Conservation (phyloP, 306 rosid species). For the Casuarina glauca region DNA sequence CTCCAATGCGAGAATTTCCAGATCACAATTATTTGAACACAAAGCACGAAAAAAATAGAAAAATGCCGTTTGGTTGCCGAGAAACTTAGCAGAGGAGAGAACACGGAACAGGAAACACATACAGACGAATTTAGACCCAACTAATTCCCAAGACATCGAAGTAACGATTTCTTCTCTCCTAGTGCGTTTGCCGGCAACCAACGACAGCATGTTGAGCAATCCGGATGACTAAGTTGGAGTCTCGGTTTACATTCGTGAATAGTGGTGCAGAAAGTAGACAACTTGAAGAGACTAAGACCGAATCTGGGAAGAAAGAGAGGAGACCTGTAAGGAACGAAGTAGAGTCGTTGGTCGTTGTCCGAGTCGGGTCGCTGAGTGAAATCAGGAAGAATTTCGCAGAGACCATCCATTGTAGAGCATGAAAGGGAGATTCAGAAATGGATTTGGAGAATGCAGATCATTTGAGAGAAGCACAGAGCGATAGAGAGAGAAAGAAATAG, state of each 20-base stretch:
- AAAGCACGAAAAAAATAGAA: conserved; percentile 9
- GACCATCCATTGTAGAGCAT: conserved; percentile 41
- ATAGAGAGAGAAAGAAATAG: conserved; percentile 25
- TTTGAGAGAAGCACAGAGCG: not conserved
- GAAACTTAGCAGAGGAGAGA: conserved; percentile 11
- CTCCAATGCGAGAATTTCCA: conserved; percentile 37
- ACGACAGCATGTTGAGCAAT: conserved; percentile 5
- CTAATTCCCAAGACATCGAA: conserved; percentile 8
- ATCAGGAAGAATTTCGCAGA: conserved; percentile 65
- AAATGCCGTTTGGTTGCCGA: conserved; percentile 2
- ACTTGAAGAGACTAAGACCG: conserved; percentile 29
- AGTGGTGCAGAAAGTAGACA: conserved; percentile 2
- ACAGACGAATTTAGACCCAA: conserved; percentile 20
- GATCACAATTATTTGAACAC: conserved; percentile 36
- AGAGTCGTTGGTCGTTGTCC: conserved; percentile 68
- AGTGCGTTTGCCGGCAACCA: conserved; percentile 14
- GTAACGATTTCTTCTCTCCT: conserved; percentile 11
- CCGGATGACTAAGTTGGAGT: conserved; percentile 8
- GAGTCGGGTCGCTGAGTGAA: conserved; percentile 49
- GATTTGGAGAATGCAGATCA: conserved; percentile 46
- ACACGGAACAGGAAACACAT: not conserved
- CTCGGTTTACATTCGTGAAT: conserved; percentile 37
- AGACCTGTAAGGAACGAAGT: conserved; percentile 93
- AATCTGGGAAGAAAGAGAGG: conserved; percentile 11
- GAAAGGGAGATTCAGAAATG: conserved; percentile 27